phyloP scores from a whole-genome alignment of 495 filamentous ascomycete genomes.

The Penicillium cinerascens region DNA sequence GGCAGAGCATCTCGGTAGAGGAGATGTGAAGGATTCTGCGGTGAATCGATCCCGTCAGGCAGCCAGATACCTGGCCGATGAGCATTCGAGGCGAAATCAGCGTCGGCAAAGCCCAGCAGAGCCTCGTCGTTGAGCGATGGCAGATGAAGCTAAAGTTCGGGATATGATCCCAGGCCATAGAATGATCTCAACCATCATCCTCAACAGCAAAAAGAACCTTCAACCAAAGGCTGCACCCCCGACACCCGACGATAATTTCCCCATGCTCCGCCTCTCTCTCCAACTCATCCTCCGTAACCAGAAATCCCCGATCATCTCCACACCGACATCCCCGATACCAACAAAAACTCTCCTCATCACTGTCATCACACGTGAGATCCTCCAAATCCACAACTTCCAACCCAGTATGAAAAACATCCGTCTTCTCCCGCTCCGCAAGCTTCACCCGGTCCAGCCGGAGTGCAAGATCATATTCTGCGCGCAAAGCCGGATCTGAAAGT shows the following conservation, averaged over 20 bases:
- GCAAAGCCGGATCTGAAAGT: constrained; percentile 55
- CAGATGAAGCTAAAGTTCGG: background rate
- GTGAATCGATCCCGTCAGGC: too few relatives aligned
- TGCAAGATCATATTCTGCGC: constrained; percentile 62
- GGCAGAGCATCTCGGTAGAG: background rate
- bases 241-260: constrained; percentile 73
- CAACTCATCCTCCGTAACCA: constrained; percentile 66
- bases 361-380: constrained; percentile 60
- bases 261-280: constrained; percentile 60
- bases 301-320: constrained; percentile 70
- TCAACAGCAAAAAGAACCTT: constrained; percentile 48
- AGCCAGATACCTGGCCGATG: too few relatives aligned
- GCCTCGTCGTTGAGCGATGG: too few relatives aligned
- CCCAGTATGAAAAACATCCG: constrained; percentile 57
- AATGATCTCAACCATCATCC: constrained; percentile 11
- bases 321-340: constrained; percentile 79
- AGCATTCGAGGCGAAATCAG: too few relatives aligned
- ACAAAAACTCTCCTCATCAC: constrained; percentile 7
- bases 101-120: too few relatives aligned
- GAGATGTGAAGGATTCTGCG: background rate
- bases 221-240: constrained; percentile 79
- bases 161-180: background rate
- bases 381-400: constrained; percentile 82
- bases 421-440: constrained; percentile 25
- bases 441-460: constrained; percentile 40